Evolutionary conservation across 1,284 basidiomycete genomes (phyloP).

Genomic region (Heterobasidion annosum): DNA sequence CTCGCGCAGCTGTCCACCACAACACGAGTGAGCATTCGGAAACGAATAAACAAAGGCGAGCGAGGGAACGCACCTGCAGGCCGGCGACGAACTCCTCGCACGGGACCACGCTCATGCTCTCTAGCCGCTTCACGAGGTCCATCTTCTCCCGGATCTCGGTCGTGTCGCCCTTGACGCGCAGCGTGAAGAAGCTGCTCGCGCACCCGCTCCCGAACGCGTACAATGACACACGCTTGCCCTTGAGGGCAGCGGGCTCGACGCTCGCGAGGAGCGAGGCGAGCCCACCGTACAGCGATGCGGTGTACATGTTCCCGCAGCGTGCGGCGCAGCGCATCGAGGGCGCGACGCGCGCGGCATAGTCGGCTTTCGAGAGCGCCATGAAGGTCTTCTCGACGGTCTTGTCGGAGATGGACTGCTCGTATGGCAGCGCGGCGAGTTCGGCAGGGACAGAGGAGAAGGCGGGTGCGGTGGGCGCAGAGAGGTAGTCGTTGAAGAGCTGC

Average conservation of each 20-base stretch:
- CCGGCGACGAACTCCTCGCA: conserved; percentile 80
- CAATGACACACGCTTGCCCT: conserved; percentile 80
- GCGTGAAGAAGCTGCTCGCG: conserved; percentile 85
- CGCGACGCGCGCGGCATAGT: conserved; percentile 66
- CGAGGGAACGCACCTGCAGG: conserved; percentile 47
- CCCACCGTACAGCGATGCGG: conserved; percentile 93
- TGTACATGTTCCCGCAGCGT: conserved; percentile 98
- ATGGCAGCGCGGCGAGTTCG: conserved; percentile 56
- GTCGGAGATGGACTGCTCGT: conserved; percentile 76
- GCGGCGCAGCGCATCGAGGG: conserved; percentile 78
- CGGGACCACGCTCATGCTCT: conserved; percentile 84
- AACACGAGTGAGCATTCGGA: conserved; percentile 3
- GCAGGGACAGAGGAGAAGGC: conserved; percentile 74
- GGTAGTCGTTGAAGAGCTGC: conserved; percentile 82
- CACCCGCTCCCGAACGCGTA: conserved; percentile 94
- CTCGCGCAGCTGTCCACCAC: conserved; percentile 67
- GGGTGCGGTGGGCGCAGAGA: conserved; percentile 66
- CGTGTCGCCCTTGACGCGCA: conserved; percentile 83
- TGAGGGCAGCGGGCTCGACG: conserved; percentile 56
- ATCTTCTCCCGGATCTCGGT: conserved; percentile 73
- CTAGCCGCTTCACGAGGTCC: conserved; percentile 72
- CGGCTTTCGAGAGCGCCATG: conserved; percentile 61
- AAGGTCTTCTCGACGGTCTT: conserved; percentile 96
- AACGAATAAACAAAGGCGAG: conserved; percentile 1
- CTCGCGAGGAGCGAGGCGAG: conserved; percentile 77